Evolutionary conservation across 2,329 filamentous ascomycete genomes (phyloP), one percentile per base, ranked within the genome.

Genomic region (Akanthomyces muscarius): DNA sequence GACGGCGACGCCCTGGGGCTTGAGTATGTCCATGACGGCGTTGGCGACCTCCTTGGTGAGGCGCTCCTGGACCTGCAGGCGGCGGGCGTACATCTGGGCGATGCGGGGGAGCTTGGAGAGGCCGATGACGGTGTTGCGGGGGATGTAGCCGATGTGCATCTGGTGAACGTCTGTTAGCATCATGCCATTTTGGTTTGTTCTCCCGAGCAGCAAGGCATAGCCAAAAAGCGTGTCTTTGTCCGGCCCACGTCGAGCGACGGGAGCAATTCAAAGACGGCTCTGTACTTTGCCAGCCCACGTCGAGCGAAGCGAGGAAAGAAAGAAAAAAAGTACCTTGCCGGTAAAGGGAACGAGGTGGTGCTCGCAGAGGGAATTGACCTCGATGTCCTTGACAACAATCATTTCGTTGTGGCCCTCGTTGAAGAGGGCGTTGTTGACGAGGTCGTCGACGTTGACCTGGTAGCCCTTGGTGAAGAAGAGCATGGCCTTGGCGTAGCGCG

Each of bases 121-220:
- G 56, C 95, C 95, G 66, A 99, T 92, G 59, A 99, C 93, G 64
- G 93, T 88, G 73, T 92, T 86, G 71, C 89, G 87, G 36, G 95
- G 95, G 66, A 99, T 98, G 77, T 99, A 99, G 64, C 93, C 95
- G 70, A 99, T 98, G 78, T 99, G 95, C 91, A 99, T 98, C 91
- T 96, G 68, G 38, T 30, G 28, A 3, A 42, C 52, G 51, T 60
- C 44, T 61, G 18, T 53, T 6, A 56, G 21, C 33, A 21, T n/a
- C 5, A 21, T 21, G 21, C 21, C 21, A 21, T 21, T 21, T 21
- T 21, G 21, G 1, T 21, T 21, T 21, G 21, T 21, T 21, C 21
- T 21, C 21, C 21, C 21, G 21, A 47, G 13, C 18, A 41, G n/a
- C 21, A 28, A 28, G 23, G 8, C 42, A 44, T 21, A 21, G 21